phyloP scores from a whole-genome alignment of 2,329 filamentous ascomycete species.

The Monosporascus ibericus region DNA sequence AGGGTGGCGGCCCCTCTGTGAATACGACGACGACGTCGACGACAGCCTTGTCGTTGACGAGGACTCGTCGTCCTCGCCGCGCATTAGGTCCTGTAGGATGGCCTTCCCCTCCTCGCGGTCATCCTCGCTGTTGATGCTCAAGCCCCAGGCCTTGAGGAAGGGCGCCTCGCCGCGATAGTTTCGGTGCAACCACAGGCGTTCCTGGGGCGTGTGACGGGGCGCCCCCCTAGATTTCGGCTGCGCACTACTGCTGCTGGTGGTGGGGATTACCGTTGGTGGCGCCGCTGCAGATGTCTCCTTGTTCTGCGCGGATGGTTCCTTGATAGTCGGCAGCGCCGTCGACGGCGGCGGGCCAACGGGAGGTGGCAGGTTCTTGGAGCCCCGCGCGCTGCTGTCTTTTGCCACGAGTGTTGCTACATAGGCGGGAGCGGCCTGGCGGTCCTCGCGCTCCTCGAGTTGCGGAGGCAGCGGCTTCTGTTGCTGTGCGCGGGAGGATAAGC shows the following conservation, averaged over 20 bases:
- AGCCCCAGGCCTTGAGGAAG: slow-evolving; percentile 22
- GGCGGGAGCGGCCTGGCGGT: neutral
- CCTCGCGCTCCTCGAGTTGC: neutral
- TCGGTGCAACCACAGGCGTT: slow-evolving; percentile 21
- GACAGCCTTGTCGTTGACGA: neutral
- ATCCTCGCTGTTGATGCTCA: slow-evolving; percentile 16
- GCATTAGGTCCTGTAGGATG: slow-evolving; percentile 20
- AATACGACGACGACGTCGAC: neutral
- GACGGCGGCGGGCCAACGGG: slow-evolving; percentile 13
- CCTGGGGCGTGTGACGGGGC: slow-evolving; percentile 13
- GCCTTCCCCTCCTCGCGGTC: slow-evolving; percentile 18
- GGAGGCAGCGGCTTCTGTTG: slow-evolving; percentile 10
- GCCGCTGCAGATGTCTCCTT: neutral
- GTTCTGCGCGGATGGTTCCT: neutral
- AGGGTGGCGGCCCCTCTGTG: neutral
- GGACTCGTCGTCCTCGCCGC: slow-evolving; percentile 13
- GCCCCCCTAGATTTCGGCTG: slow-evolving; percentile 2
- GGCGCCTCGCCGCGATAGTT: slow-evolving; percentile 23
- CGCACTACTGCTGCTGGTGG: slow-evolving; percentile 1
- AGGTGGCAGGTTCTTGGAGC: slow-evolving; percentile 9
- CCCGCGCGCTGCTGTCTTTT: neutral
- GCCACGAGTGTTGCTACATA: neutral
- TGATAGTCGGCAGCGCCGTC: slow-evolving; percentile 13
- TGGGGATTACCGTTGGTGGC: neutral
- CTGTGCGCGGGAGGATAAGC: too few relatives aligned